These are phyloP conservation scores for Knoxia roxburghii DNA, from an alignment of 257 asterid genomes.

Conservation along the genomic window DNA sequence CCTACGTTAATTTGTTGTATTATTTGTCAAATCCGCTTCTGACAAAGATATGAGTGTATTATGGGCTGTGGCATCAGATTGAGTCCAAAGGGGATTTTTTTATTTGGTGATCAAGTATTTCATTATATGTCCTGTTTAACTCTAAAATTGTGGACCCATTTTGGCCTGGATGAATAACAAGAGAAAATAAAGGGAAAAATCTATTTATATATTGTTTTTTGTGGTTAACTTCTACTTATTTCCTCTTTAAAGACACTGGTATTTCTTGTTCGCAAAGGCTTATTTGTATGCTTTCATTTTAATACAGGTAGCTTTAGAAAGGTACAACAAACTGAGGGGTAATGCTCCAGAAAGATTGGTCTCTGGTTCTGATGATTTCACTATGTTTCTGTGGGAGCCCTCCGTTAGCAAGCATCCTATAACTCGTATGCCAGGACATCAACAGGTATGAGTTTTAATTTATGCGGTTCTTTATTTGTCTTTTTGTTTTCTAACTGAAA, in stretches of 20 bases:
- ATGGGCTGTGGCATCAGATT: no score
- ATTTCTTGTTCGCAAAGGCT: slow-evolving; percentile 8
- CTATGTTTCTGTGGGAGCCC: slow-evolving; percentile 97
- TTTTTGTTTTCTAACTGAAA: not conserved
- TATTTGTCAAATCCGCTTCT: no score
- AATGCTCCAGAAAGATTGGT: slow-evolving; percentile 82
- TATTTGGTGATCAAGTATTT: not conserved
- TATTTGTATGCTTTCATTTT: slow-evolving; percentile 9
- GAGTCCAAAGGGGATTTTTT: not conserved
- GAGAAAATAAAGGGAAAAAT: not conserved
- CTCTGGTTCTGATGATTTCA: slow-evolving; percentile 94
- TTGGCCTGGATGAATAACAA: not conserved
- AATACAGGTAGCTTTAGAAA: slow-evolving; percentile 75
- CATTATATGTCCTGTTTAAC: not conserved
- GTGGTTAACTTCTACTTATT: not conserved
- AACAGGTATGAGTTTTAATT: slow-evolving; percentile 46
- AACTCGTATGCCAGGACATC: slow-evolving; percentile 97
- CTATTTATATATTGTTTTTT: not conserved
- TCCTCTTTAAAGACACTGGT: slow-evolving; percentile 2
- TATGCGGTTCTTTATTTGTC: not conserved
- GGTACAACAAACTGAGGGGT: slow-evolving; percentile 75
- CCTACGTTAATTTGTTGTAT: no score
- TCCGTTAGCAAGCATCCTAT: slow-evolving; percentile 66
- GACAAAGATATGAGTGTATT: no score
- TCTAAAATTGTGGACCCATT: not conserved